phyloP scores from a whole-genome alignment of 2,329 filamentous ascomycete species.

The Alternaria sp. region DNA sequence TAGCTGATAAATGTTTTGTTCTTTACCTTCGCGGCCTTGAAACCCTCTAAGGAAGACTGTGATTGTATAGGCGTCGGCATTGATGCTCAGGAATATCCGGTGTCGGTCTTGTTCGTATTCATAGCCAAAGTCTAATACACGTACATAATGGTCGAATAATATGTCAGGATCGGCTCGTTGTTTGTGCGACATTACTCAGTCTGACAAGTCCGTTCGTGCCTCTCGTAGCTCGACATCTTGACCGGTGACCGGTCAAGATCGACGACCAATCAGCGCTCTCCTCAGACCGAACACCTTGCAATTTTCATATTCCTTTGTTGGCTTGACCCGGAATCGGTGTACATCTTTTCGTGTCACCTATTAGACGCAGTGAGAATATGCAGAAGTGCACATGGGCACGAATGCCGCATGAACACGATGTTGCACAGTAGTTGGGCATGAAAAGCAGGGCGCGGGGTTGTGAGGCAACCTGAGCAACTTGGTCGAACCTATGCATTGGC shows the following conservation, averaged over 20 bases:
- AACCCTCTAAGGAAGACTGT: not conserved
- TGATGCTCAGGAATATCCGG: not conserved
- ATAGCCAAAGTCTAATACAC: not conserved
- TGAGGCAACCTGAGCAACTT: not conserved
- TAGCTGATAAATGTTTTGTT: not conserved
- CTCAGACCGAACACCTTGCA: conserved; percentile 11
- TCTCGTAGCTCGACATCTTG: not conserved
- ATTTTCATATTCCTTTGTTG: conserved; percentile 13
- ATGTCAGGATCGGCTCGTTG: not conserved
- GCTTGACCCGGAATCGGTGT: conserved; percentile 14
- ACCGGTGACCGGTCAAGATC: conserved; percentile 19
- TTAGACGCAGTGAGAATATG: conserved; percentile 9
- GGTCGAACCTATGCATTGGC: not conserved
- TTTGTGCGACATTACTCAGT: conserved; percentile 4
- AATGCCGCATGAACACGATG: conserved; percentile 9
- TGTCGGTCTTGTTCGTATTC: not conserved
- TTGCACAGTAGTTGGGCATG: conserved; percentile 7
- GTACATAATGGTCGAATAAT: not conserved
- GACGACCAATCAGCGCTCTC: conserved; percentile 20
- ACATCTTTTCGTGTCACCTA: conserved; percentile 13
- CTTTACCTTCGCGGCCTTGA: not conserved
- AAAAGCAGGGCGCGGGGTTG: conserved; percentile 15
- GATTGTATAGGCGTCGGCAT: not conserved
- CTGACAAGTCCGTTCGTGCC: not conserved
- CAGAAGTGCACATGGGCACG: conserved; percentile 6